Conservation (phyloP, 495 filamentous ascomycete genomes). For the Penicillium bialowiezense region DNA sequence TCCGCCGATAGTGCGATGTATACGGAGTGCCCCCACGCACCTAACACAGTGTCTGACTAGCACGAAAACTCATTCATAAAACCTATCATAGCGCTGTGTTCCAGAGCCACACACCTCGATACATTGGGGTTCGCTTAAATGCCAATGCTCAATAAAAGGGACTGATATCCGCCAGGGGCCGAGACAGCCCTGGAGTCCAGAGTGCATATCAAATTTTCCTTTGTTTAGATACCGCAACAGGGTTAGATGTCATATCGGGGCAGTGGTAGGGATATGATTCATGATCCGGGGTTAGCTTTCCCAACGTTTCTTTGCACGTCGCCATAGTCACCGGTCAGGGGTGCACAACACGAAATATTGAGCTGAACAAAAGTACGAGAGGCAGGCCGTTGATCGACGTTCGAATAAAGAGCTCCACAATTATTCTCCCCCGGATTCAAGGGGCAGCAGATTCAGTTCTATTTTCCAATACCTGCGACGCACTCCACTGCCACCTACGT, state of each 20-base stretch:
- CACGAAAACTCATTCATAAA: background rate
- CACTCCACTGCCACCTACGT: conserved; percentile 1
- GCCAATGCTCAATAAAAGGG: background rate
- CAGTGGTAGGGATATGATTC: conserved; percentile 1
- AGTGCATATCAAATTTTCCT: conserved; percentile 1
- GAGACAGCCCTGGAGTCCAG: conserved; percentile 11
- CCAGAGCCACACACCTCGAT: background rate
- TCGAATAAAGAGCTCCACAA: conserved; percentile 3
- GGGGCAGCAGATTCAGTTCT: background rate
- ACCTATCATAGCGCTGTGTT: background rate
- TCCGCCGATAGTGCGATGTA: background rate
- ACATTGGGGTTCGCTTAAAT: background rate
- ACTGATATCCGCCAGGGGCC: conserved; percentile 1
- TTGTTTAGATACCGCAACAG: conserved; percentile 1
- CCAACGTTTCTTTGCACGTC: background rate
- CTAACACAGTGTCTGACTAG: background rate
- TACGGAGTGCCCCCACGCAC: background rate
- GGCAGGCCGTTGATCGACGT: background rate
- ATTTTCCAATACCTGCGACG: conserved; percentile 5
- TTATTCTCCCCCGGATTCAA: conserved; percentile 12
- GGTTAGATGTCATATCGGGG: background rate
- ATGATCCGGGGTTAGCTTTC: background rate
- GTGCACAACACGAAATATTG: background rate
- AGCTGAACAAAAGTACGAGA: conserved; percentile 6
- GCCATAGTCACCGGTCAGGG: background rate